Evolutionary conservation across 2,329 filamentous ascomycete genomes (phyloP), one percentile per base, ranked within the genome.

Genomic region (Ophiocordyceps camponoti-leonardi): DNA sequence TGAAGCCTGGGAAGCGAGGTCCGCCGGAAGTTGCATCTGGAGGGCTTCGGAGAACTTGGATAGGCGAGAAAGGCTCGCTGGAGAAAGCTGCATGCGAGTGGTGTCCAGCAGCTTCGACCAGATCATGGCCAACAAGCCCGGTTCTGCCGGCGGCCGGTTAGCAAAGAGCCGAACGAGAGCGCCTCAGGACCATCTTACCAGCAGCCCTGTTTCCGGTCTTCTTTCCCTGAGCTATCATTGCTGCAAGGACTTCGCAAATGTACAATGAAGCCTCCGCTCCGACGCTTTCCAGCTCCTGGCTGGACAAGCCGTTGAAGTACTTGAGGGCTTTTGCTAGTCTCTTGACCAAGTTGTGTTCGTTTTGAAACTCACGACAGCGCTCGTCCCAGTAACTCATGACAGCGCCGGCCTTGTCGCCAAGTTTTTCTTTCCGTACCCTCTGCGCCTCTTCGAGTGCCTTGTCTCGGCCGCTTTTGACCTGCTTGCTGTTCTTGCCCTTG

Each of bases 241-340:
- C 44, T 14, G 39, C 42, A 26, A 67, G 49, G 2, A 56, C 52
- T 26, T 59, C 52, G 48, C 62, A 65, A 16, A 61, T 43, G 43
- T 61, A 63, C 3, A 66, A 47, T 1, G 53, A 52, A 0, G 59
- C 52, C 41, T 66, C 62, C 4, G 57, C 51, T 4, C 57, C 58
- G 6, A 65, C 48, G 1, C 48, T 44, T 1, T 45, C 43, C n/a
- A 42, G 50, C n/a, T 56, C 49, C 30, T 64, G 52, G 20, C 59
- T 53, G 10, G 64, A 59, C 22, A 74, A 57, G 20, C 58, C 61
- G 6, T 54, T 49, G 2, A 76, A 54, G 50, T 73, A 72, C 41
- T 66, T 65, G 45, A 65, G 61, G 0, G 65, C 62, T 48, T 67
- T 71, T n/a, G 60, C 53, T 50, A 71, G 75, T 40, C 69, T 63